Base-by-base conservation (phyloP, 805 yeast species). In the Wickerhamiella australiensis region DNA sequence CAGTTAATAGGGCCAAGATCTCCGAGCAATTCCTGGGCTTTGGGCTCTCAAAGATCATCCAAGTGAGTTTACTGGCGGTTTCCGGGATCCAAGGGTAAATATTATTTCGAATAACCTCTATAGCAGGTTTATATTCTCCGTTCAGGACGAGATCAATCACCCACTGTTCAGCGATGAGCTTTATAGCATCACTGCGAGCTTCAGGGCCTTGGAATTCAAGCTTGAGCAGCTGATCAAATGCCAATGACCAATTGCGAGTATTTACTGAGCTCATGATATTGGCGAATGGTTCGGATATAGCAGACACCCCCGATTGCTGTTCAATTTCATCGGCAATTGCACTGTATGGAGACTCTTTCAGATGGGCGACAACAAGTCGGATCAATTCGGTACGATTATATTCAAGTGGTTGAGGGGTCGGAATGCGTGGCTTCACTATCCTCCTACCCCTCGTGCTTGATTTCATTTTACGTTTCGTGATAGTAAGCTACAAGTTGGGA, bases 381-480 rank as follows among this genome's bases (percentile, higher is more conserved):
- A 41, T 41, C 12, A 21, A 15, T 13, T 41, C 44, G 9, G 6
- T 33, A 11, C 31, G 31, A 8, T 41, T 41, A 22, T 15, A 23
- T 11, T n/a, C 12, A 5, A 21, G 5, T 38, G 17, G 15, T 20
- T 38, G 42, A 21, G 44, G 31, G 31, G 31, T 17, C 17, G n/a
- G 20, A 15, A 21, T 23, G 12, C 44, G 7, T 23, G 23, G n/a
- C 13, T 25, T 41, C 17, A 17, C 17, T 4, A 15, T 22, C 15
- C 31, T 13, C 44, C 31, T 23, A 25, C 44, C 44, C 44, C 44
- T 9, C 31, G 4, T 22, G 21, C 31, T n/a, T 12, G 31, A 25
- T 8, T 25, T n/a, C 44, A 41, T 41, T 23, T 41, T 41, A 20
- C 44, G 44, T 22, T 41, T 41, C 29, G 44, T 41, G 44, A 22